Evolutionary conservation across 1,139 yeast species (phyloP).

Genomic region (Geotrichum restrictum): DNA sequence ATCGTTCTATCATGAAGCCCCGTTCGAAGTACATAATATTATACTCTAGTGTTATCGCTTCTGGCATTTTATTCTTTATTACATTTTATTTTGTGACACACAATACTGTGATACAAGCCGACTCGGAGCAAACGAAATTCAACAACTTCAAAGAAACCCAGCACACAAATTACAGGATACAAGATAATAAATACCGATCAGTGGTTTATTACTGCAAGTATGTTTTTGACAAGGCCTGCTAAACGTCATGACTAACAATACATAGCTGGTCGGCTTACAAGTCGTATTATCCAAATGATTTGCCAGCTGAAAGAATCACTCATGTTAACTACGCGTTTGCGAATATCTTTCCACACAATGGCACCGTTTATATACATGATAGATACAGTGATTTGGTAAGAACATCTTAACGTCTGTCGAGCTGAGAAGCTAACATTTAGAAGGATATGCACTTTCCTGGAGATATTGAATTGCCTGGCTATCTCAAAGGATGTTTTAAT

Average conservation of each 20-base stretch:
- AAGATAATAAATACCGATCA: constrained; percentile 22
- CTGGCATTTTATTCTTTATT: too few species aligned
- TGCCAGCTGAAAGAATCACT: constrained; percentile 56
- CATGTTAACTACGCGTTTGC: constrained; percentile 78
- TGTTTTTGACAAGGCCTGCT: too few species aligned
- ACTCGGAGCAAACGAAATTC: too few species aligned
- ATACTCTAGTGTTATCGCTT: too few species aligned
- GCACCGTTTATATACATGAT: constrained; percentile 55
- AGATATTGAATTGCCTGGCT: constrained; percentile 23
- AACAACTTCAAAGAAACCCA: too few species aligned
- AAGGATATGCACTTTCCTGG: constrained; percentile 23
- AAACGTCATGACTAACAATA: neutral
- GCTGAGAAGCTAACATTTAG: constrained; percentile 25
- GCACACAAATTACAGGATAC: too few species aligned
- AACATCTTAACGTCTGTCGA: neutral
- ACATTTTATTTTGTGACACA: too few species aligned
- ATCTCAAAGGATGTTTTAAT: constrained; percentile 49
- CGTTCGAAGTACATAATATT: too few species aligned
- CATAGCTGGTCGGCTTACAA: constrained; percentile 71
- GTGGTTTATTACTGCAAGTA: constrained; percentile 31
- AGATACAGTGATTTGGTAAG: constrained; percentile 57
- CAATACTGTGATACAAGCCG: too few species aligned
- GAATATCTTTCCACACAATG: constrained; percentile 51
- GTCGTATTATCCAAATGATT: constrained; percentile 60
- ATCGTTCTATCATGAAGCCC: too few species aligned